Evolutionary conservation across 805 yeast species (phyloP).

Genomic region (Komagataella kurtzmanii): DNA sequence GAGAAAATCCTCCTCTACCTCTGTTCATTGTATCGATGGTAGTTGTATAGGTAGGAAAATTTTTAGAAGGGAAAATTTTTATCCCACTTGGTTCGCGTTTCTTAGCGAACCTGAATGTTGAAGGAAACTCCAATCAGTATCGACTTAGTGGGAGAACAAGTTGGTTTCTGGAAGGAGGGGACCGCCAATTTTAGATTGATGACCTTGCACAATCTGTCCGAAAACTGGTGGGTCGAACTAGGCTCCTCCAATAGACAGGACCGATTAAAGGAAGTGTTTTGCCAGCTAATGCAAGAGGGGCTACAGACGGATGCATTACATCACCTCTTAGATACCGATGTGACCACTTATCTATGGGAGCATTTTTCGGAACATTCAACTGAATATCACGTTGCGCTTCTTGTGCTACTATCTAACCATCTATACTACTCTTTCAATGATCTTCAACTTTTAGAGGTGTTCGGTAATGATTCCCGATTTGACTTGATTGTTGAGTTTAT

Average conservation of each 20-base stretch:
- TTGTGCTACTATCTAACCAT: not conserved
- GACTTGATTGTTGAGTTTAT: not conserved
- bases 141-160: not conserved
- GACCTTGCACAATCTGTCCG: not conserved
- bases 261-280: not conserved
- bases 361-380: not conserved
- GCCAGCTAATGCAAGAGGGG: not conserved
- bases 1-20: conserved; percentile 45
- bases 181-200: not conserved
- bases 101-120: not conserved
- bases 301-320: not conserved
- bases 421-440: not conserved
- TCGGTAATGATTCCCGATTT: not conserved
- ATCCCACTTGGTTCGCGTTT: not conserved
- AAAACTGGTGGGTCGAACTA: not conserved
- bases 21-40: conserved; percentile 35
- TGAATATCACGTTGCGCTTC: not conserved
- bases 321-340: not conserved
- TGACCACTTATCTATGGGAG: not conserved
- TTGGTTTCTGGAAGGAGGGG: not conserved
- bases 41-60: not conserved
- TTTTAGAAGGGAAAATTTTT: not conserved
- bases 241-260: not conserved
- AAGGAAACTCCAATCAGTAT: not conserved
- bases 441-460: not conserved